Percentiles rank a stretch among this genome's conserved stretches.
Conservation (phyloP, 495 filamentous ascomycete species). For the Penicillium riverlandense region DNA sequence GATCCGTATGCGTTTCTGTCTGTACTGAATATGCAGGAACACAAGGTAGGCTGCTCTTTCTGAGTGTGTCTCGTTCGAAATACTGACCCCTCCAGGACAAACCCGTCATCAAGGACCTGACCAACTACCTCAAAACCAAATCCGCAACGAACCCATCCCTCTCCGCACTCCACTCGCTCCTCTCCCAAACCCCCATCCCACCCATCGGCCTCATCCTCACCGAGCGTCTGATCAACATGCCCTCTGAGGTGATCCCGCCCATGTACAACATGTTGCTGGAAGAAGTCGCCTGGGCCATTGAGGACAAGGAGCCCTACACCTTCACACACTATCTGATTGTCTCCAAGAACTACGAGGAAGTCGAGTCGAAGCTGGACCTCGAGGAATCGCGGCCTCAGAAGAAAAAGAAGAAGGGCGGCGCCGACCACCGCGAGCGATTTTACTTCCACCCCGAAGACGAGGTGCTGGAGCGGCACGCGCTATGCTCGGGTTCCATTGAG, state of each 20-base stretch:
- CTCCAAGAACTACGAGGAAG: constrained; percentile 84
- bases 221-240: constrained; percentile 93
- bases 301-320: constrained; percentile 86
- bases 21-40: constrained; percentile 76
- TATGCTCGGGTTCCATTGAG: constrained; percentile 57
- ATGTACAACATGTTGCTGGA: constrained; percentile 96
- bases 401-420: constrained; percentile 60
- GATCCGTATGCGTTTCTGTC: constrained; percentile 95
- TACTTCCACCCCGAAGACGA: constrained; percentile 99
- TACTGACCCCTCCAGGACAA: constrained; percentile 43
- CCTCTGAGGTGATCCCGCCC: constrained; percentile 80
- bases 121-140: constrained; percentile 62
- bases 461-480: constrained; percentile 66
- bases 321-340: constrained; percentile 91
- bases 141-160: constrained; percentile 46
- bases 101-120: constrained; percentile 59
- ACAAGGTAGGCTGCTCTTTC: constrained; percentile 39
- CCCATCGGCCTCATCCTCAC: constrained; percentile 79
- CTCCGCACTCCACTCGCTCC: constrained; percentile 43
- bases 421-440: constrained; percentile 47
- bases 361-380: constrained; percentile 70
- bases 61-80: too few relatives aligned
- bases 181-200: constrained; percentile 43
- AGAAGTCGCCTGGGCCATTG: constrained; percentile 82
- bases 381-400: constrained; percentile 63